A percentile compares a stretch with the other conserved stretches of the same genome.
phyloP scores from a whole-genome alignment of 2,329 filamentous ascomycete genomes.

The Endoconidiophora polonica region DNA sequence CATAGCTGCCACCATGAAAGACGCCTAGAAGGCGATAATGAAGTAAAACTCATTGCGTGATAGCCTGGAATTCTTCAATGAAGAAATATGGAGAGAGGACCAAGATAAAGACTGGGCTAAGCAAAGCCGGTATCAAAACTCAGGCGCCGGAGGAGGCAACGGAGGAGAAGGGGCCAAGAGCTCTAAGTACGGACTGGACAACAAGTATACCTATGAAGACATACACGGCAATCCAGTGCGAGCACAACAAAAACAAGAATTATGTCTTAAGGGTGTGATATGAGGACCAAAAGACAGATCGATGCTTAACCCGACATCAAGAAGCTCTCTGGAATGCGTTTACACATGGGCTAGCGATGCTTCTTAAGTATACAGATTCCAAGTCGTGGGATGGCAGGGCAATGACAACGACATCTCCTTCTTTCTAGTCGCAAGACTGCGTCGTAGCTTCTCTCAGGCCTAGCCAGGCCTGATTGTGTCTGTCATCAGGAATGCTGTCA shows the following conservation, averaged over 20 bases:
- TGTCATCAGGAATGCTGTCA: background rate
- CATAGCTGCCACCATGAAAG: conserved; percentile 3
- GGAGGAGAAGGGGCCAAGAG: too few species aligned
- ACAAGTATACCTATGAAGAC: too few species aligned
- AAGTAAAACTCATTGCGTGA: background rate
- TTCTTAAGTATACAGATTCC: background rate
- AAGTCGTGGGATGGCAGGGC: background rate
- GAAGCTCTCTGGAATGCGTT: background rate
- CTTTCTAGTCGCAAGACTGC: background rate
- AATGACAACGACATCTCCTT: too few species aligned
- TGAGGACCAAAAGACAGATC: background rate
- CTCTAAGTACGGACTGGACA: too few species aligned
- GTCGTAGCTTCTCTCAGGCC: background rate
- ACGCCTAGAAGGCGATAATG: background rate
- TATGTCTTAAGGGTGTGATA: background rate
- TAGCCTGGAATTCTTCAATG: background rate
- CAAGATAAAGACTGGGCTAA: too few species aligned
- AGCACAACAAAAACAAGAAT: too few species aligned
- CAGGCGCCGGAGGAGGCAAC: too few species aligned
- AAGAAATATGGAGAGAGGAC: background rate
- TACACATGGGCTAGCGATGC: conserved; percentile 1
- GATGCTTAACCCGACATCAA: background rate
- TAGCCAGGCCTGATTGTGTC: background rate
- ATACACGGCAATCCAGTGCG: too few species aligned
- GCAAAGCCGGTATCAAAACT: too few species aligned